Conservation (phyloP, 345 rosid genomes). For the Camelina sativa region DNA sequence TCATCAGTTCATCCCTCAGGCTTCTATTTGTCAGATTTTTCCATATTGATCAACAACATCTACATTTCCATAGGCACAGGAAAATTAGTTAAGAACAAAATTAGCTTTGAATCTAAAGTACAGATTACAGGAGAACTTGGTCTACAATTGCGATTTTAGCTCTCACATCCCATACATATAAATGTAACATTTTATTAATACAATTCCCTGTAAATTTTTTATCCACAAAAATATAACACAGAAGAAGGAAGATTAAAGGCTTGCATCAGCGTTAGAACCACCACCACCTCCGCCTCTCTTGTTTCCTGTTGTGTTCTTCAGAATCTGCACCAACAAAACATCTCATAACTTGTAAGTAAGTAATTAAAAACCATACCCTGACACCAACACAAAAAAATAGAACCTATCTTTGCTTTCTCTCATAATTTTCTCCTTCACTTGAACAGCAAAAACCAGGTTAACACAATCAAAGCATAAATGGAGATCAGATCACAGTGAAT, state of each 20-base stretch:
- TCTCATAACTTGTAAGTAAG: not conserved
- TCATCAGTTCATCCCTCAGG: no score
- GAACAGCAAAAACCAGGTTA: not conserved
- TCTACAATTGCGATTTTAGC: not conserved
- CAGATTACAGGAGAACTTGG: not conserved
- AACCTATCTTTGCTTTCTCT: slow-evolving; percentile 1
- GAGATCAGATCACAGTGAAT: not conserved
- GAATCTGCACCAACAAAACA: slow-evolving; percentile 55
- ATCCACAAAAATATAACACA: slow-evolving; percentile 34
- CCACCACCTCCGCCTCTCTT: slow-evolving; percentile 58
- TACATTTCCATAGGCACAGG: no score
- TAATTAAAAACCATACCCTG: not conserved
- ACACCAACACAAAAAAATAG: not conserved
- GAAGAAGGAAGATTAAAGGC: slow-evolving; percentile 33
- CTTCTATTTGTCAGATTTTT: no score
- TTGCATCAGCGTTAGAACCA: slow-evolving; percentile 59
- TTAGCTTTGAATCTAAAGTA: no score
- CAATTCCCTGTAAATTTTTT: slow-evolving; percentile 26
- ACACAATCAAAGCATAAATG: not conserved
- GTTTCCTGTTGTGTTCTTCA: slow-evolving; percentile 97
- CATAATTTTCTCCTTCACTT: not conserved
- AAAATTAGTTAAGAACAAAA: no score
- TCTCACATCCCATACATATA: not conserved
- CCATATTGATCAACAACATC: no score
- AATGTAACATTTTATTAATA: slow-evolving; percentile 11